Conservation (phyloP, 2,329 filamentous ascomycete genomes). For the Tolypocladium capitatum region DNA sequence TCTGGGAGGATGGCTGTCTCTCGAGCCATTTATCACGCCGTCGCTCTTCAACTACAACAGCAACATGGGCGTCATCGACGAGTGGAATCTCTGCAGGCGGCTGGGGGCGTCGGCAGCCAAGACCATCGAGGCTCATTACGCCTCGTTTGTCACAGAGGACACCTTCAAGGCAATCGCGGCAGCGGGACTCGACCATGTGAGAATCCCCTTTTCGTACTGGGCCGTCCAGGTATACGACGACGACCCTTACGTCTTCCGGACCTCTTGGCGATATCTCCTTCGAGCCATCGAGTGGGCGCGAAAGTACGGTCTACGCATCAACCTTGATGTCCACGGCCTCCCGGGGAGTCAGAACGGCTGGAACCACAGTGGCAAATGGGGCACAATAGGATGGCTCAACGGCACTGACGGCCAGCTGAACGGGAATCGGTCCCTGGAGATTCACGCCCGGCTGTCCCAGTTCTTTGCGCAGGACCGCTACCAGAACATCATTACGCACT, state of each 20-base stretch:
- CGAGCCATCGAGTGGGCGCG: constrained; percentile 88
- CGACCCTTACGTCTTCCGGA: constrained; percentile 78
- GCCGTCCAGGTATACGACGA: constrained; percentile 71
- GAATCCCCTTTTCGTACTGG: constrained; percentile 94
- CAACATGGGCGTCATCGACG: constrained; percentile 60
- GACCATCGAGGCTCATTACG: constrained; percentile 82
- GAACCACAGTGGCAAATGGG: constrained; percentile 86
- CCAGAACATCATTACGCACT: constrained; percentile 81
- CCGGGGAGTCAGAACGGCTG: constrained; percentile 94
- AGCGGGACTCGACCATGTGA: constrained; percentile 91
- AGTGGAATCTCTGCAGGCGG: constrained; percentile 64
- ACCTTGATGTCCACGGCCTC: constrained; percentile 82
- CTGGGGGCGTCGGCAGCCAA: constrained; percentile 54
- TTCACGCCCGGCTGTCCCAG: constrained; percentile 73
- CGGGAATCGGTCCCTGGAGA: constrained; percentile 66
- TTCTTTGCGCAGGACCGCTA: constrained; percentile 95
- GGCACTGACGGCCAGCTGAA: constrained; percentile 74
- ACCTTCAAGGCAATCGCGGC: constrained; percentile 74
- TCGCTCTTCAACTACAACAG: constrained; percentile 68
- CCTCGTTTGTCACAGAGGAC: constrained; percentile 71
- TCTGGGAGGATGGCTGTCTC: constrained; percentile 80
- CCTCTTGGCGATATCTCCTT: constrained; percentile 86
- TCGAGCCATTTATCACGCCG: constrained; percentile 93
- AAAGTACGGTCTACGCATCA: constrained; percentile 82
- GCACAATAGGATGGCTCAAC: constrained; percentile 75